Evolutionary conservation across 768 basidiomycete species (phyloP).

Genomic region (Cystobasidium ongulense): DNA sequence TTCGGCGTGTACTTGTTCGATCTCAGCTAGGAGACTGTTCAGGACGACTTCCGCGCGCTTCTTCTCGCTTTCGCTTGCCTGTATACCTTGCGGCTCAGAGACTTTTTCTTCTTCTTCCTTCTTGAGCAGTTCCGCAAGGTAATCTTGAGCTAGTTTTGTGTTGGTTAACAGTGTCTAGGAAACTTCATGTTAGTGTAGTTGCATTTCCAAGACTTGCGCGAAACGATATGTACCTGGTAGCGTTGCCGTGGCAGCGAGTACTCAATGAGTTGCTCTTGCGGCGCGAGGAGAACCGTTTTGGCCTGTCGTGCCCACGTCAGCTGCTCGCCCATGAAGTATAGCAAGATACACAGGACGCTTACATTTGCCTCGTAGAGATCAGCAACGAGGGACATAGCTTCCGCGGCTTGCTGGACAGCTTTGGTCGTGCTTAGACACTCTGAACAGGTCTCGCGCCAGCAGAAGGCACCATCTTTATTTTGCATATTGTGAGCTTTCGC

Average conservation of each 20-base stretch:
- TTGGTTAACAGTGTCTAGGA: background rate
- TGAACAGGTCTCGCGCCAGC: conserved; percentile 62
- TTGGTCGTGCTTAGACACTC: conserved; percentile 72
- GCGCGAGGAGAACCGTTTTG: conserved; percentile 60
- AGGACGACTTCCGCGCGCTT: conserved; percentile 77
- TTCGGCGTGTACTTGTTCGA: conserved; percentile 68
- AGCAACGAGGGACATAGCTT: conserved; percentile 64
- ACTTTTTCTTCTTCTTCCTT: background rate
- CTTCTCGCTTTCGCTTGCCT: conserved; percentile 55
- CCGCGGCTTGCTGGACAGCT: conserved; percentile 65
- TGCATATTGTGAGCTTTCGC: conserved; percentile 44
- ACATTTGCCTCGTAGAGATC: conserved; percentile 74
- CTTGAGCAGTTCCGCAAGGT: background rate
- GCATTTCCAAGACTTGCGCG: background rate
- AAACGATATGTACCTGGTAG: conserved; percentile 54
- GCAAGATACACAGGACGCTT: conserved; percentile 38
- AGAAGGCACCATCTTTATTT: conserved; percentile 72
- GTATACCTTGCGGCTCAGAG: too few species aligned
- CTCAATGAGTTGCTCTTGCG: conserved; percentile 66
- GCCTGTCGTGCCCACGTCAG: conserved; percentile 51
- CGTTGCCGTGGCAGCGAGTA: conserved; percentile 63
- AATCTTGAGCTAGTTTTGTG: background rate
- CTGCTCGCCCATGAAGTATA: background rate
- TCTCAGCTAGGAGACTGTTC: conserved; percentile 80
- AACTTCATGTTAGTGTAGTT: background rate